Conservation (phyloP, 352 stramenopile genomes). For the Phytophthora tentaculata region DNA sequence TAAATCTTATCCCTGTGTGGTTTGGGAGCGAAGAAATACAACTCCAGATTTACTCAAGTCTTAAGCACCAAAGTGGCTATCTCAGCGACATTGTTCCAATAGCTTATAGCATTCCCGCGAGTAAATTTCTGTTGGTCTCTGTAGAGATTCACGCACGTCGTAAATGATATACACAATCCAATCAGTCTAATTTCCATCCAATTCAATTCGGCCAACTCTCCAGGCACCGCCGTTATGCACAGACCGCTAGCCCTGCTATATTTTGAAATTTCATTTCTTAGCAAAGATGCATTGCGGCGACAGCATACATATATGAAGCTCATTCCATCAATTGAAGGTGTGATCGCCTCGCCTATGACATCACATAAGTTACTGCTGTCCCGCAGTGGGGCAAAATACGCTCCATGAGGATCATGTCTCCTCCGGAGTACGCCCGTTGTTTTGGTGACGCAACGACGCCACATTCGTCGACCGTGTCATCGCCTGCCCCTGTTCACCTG, state of each 20-base stretch:
- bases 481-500: too few relatives aligned
- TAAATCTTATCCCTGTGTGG: background rate
- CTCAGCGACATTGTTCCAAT: conserved; percentile 12
- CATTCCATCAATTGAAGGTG: background rate
- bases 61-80: background rate
- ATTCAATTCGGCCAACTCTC: conserved; percentile 11
- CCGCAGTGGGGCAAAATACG: too few relatives aligned
- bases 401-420: background rate
- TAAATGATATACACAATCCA: conserved; percentile 12
- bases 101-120: conserved; percentile 21
- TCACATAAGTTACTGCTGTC: conserved; percentile 3
- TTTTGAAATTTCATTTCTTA: conserved; percentile 1
- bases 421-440: background rate
- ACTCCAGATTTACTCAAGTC: background rate
- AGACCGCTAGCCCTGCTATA: conserved; percentile 19
- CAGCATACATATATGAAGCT: background rate
- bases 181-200: conserved; percentile 14
- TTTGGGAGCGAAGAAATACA: background rate
- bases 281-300: conserved; percentile 6
- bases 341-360: background rate
- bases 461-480: too few relatives aligned
- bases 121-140: too few relatives aligned
- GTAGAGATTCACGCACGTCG: conserved; percentile 11
- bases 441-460: too few relatives aligned
- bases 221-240: conserved; percentile 3